Conservation (phyloP, 2,329 filamentous ascomycete species). For the Aureobasidium sp. region DNA sequence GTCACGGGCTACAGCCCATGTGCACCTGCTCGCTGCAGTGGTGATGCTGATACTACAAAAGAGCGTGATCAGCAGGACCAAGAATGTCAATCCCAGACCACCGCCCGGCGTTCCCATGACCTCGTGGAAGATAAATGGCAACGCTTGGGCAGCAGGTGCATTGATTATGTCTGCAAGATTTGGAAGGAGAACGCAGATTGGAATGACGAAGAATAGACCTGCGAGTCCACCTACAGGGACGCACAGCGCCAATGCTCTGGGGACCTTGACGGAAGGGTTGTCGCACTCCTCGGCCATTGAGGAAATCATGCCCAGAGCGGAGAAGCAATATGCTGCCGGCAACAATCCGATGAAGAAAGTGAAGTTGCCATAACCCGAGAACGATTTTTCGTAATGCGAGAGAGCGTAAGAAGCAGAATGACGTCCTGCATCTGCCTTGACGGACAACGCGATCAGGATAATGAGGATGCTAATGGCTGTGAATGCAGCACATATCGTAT, state of each 20-base stretch:
- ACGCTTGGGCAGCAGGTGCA: conserved; percentile 39
- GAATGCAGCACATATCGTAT: conserved; percentile 49
- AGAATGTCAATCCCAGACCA: conserved; percentile 39
- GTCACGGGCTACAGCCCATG: conserved; percentile 40
- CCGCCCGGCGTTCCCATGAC: conserved; percentile 43
- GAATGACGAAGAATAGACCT: conserved; percentile 48
- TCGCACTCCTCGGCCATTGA: conserved; percentile 54
- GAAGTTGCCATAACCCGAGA: conserved; percentile 52
- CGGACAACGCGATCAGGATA: conserved; percentile 48
- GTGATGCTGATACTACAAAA: conserved; percentile 49
- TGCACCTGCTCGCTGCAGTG: conserved; percentile 38
- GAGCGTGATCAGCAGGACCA: conserved; percentile 42
- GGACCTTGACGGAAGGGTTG: conserved; percentile 44
- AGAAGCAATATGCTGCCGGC: conserved; percentile 30
- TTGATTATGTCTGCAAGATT: conserved; percentile 37
- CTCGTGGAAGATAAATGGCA: conserved; percentile 42
- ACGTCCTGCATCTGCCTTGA: conserved; percentile 45
- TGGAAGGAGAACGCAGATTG: conserved; percentile 45
- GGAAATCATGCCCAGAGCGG: conserved; percentile 53
- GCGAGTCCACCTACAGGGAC: conserved; percentile 46
- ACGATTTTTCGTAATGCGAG: conserved; percentile 47
- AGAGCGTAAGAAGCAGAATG: conserved; percentile 44
- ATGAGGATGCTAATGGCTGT: conserved; percentile 49
- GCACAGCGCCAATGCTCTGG: conserved; percentile 43
- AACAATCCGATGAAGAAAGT: conserved; percentile 56